Base-by-base conservation (phyloP, 495 filamentous ascomycete species). In the Podospora bellae-mahoneyi region DNA sequence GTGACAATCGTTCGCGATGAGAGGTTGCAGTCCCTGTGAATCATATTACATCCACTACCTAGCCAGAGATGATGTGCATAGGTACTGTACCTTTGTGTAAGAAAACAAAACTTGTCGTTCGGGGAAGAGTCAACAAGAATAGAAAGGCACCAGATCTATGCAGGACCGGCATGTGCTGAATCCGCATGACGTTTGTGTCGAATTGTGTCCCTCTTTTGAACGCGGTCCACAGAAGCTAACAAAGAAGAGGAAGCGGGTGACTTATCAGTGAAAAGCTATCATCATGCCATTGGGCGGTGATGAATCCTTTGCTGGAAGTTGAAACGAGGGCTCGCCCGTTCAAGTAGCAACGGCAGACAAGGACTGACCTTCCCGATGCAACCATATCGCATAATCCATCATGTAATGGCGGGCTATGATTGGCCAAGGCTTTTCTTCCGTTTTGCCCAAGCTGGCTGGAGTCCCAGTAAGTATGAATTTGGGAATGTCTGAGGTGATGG, bases 351-450 rank as follows among this genome's bases (percentile, higher is more conserved):
- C 59, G 39, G 39, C 39, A 13, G 39, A 48, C 39, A 48, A 10
- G 39, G 39, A 48, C 39, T 48, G 39, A 61, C 61, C 32, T 63
- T 63, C 61, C 61, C 34, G 32, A 63, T 34, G 32, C 61, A 63
- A 32, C 61, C 15, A 63, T 63, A 30, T 63, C 13, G 61, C 61
- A 63, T 63, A 48, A 63, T 28, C 30, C 59, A 61, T 28, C 26
- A 26, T 61, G 59, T 28, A 26, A 61, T 61, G 59, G 2, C 16
- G 16, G 16, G 13, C 26, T 32, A 2, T 61, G 59, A 61, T 61
- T 61, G 23, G 59, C 26, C 27, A 30, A 32, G 0, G 2, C 26
- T 7, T 61, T 61, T 3, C n/a, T 16, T 63, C 18, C 59, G 5
- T 28, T 61, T 28, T n/a, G 20, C 23, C 23, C 5, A 48, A 48